Conservation (phyloP, 441 rosid species). For the Erysimum cheiri region DNA sequence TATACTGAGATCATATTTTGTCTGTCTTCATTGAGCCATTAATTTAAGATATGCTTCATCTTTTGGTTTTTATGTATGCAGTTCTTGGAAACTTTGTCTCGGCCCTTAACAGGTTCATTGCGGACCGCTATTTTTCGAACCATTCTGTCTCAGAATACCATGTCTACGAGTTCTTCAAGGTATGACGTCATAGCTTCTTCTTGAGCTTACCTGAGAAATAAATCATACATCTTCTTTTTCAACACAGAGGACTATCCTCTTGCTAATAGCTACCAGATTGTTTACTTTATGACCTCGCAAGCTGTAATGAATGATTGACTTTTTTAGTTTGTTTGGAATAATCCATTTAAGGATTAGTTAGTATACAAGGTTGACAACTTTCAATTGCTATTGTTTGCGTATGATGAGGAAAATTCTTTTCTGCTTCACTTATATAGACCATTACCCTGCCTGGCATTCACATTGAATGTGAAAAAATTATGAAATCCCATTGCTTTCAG, state of each 20-base stretch:
- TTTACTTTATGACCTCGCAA: slow-evolving; percentile 1
- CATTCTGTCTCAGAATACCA: slow-evolving; percentile 92
- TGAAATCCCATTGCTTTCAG: neutral
- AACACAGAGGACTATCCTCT: slow-evolving; percentile 4
- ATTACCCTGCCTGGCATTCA: slow-evolving; percentile 2
- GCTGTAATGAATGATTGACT: neutral
- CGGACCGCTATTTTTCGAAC: slow-evolving; percentile 76
- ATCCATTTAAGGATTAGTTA: neutral
- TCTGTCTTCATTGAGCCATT: neutral
- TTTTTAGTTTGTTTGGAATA: slow-evolving; percentile 8
- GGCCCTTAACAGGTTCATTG: slow-evolving; percentile 89
- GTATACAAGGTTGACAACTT: neutral
- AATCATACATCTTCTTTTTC: slow-evolving; percentile 6
- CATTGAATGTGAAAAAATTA: slow-evolving; percentile 8
- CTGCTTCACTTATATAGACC: neutral
- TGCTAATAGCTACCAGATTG: neutral
- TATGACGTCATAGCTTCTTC: slow-evolving; percentile 37
- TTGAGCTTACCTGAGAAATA: slow-evolving; percentile 15
- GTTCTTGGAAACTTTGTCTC: slow-evolving; percentile 95
- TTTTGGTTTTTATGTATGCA: slow-evolving; percentile 48
- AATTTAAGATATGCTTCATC: slow-evolving; percentile 26
- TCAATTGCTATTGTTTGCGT: slow-evolving; percentile 4
- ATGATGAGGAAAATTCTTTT: neutral
- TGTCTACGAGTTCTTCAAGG: slow-evolving; percentile 98
- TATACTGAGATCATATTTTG: neutral